Evolutionary conservation across 257 asterid species (phyloP), one percentile per base, ranked within the genome.

Genomic region (Ophiorrhiza pumila): DNA sequence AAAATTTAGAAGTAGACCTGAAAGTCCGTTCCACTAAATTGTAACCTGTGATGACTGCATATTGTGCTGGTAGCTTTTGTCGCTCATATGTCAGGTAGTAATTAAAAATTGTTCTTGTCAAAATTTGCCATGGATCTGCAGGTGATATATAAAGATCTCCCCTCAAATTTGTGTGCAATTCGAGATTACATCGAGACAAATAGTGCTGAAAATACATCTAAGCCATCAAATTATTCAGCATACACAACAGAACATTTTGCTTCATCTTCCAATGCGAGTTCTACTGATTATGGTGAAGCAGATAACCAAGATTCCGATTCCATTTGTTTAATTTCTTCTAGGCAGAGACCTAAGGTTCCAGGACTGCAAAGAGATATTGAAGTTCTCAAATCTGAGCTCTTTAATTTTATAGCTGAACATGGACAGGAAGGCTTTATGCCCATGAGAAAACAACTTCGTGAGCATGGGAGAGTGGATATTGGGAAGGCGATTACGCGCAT

Each of bases 351-450:
- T 14, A 91, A 79, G 77, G 91, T 94, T 76, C 91, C 96, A 1
- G 97, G 96, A 32, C 73, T 94, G 83, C 97, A 94, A 85, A 90
- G 89, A 81, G 92, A 89, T 83, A 73, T 91, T 45, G 91, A 89
- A 82, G 85, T 94, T 81, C 97, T 94, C 31, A 91, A 87, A 80
- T 74, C 88, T 4, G 97, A 94, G 89, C 96, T 94, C 74, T 73
- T 86, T 79, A 84, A 72, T 63, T 94, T 94, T 84, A 90, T 94
- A 56, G 87, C 86, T 17, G 89, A 91, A 72, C 89, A 91, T 65
- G 98, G 98, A 23, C 96, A 91, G 71, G 93, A 89, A 85, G 98
- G 98, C 62, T 94, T 91, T 78, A 94, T 94, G 98, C 98, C 98
- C 22, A 88, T 91, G 98, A 83, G 98, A 79, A 94, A 94, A 84